Percentiles rank a stretch among this genome's conserved stretches.
These are phyloP conservation scores for Grosmannia huntii DNA, from an alignment of 2,329 filamentous ascomycete species.

Conservation along the genomic window DNA sequence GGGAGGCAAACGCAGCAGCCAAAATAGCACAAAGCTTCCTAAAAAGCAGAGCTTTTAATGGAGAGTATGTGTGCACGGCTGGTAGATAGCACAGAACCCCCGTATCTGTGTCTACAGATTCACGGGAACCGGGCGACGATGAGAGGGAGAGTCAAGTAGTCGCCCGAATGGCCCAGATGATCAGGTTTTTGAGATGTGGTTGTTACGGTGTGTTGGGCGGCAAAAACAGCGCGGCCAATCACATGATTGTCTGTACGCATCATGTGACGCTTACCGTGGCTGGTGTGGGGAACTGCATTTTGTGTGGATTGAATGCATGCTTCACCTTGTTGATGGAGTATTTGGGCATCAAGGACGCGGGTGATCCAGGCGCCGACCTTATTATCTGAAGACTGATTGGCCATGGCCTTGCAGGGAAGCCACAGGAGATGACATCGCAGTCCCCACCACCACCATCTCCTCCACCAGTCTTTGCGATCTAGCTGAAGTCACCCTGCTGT, in stretches of 20 bases:
- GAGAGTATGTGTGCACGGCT: background rate
- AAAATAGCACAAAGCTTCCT: background rate
- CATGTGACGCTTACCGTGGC: background rate
- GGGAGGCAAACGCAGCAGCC: background rate
- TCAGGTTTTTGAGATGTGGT: background rate
- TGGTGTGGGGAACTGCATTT: background rate
- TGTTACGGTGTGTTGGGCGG: slow-evolving; percentile 1
- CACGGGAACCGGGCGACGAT: background rate
- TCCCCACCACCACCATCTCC: background rate
- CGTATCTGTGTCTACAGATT: background rate
- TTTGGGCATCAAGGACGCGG: background rate
- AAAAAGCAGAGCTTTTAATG: background rate
- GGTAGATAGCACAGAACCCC: background rate
- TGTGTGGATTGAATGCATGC: background rate
- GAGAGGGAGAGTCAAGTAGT: background rate
- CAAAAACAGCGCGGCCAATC: background rate
- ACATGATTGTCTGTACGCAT: background rate
- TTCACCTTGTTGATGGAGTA: background rate
- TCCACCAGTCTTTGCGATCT: background rate
- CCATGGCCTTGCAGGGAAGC: background rate
- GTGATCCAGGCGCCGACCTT: background rate
- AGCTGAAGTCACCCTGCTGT: background rate
- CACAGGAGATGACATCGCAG: background rate
- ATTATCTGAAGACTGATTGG: background rate
- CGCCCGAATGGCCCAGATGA: background rate